phyloP scores from a whole-genome alignment of 1,284 basidiomycete species.

The Pseudozyma flocculosa region DNA sequence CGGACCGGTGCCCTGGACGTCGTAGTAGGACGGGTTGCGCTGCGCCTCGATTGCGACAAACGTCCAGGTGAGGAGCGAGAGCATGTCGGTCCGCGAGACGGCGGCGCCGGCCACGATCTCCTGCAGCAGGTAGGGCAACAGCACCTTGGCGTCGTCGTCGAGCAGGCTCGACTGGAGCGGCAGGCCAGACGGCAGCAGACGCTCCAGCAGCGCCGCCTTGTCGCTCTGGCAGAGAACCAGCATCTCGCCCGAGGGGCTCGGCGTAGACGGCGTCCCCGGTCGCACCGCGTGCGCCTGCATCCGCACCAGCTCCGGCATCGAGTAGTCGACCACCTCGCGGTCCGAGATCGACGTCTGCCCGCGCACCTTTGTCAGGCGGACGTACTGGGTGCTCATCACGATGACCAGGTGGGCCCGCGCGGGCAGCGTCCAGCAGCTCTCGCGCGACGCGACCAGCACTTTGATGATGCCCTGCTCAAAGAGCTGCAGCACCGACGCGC shows the following conservation, averaged over 20 bases:
- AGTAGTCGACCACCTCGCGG: conserved; percentile 76
- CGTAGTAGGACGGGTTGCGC: conserved; percentile 86
- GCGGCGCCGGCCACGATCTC: conserved; percentile 20
- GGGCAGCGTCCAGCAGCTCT: conserved; percentile 82
- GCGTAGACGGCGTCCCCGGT: conserved; percentile 60
- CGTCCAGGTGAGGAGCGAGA: conserved; percentile 81
- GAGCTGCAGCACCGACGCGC: conserved; percentile 76
- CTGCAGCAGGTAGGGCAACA: conserved; percentile 32
- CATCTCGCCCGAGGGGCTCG: conserved; percentile 60
- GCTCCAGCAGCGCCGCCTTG: conserved; percentile 72
- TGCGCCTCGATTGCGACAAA: conserved; percentile 72
- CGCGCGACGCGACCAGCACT: conserved; percentile 79
- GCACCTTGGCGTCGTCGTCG: conserved; percentile 59
- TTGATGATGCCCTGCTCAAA: conserved; percentile 78
- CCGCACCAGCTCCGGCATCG: conserved; percentile 75
- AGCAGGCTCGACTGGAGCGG: conserved; percentile 81
- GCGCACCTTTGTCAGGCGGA: conserved; percentile 60
- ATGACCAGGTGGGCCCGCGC: conserved; percentile 77
- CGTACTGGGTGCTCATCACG: conserved; percentile 89
- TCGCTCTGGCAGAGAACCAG: conserved; percentile 82
- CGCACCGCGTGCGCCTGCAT: conserved; percentile 86
- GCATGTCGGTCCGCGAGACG: conserved; percentile 64
- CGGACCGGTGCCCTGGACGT: conserved; percentile 56
- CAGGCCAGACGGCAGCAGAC: conserved; percentile 80
- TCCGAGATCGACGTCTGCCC: conserved; percentile 57